Conservation (phyloP, 345 rosid species). For the Bruguiera gymnorhiza region DNA sequence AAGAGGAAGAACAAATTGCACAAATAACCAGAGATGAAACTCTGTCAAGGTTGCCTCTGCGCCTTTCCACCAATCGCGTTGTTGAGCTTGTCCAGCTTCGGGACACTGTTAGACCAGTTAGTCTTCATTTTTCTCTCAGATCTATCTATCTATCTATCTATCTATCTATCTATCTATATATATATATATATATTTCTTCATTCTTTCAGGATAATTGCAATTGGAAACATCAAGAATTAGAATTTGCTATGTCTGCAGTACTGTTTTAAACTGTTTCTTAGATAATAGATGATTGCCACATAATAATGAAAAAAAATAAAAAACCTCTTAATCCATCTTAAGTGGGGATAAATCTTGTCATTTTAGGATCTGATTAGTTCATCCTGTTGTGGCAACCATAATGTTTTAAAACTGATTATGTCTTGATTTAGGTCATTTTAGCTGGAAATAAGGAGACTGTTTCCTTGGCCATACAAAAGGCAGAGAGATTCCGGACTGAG, state of each 20-base stretch:
- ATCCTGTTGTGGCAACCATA: conserved; percentile 3
- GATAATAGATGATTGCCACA: too few species aligned
- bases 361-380: neutral
- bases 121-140: conserved; percentile 24
- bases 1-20: conserved; percentile 92
- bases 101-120: conserved; percentile 87
- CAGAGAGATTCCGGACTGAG: conserved; percentile 87
- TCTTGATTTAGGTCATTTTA: conserved; percentile 63
- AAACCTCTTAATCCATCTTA: neutral
- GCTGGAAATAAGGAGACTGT: conserved; percentile 79
- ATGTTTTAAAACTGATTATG: conserved; percentile 10
- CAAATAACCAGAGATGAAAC: conserved; percentile 86
- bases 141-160: neutral
- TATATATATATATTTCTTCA: neutral
- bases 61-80: conserved; percentile 84
- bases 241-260: conserved; percentile 4
- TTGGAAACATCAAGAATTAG: conserved; percentile 6
- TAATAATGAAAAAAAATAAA: neutral
- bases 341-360: neutral
- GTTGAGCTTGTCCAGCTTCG: conserved; percentile 95
- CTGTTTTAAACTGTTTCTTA: neutral
- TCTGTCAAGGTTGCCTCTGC: conserved; percentile 85
- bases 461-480: conserved; percentile 60
- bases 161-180: too few species aligned
- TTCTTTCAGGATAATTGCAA: neutral